These are phyloP conservation scores for Verticillium dahliae DNA, from an alignment of 2,329 filamentous ascomycete genomes.

Conservation along the genomic window DNA sequence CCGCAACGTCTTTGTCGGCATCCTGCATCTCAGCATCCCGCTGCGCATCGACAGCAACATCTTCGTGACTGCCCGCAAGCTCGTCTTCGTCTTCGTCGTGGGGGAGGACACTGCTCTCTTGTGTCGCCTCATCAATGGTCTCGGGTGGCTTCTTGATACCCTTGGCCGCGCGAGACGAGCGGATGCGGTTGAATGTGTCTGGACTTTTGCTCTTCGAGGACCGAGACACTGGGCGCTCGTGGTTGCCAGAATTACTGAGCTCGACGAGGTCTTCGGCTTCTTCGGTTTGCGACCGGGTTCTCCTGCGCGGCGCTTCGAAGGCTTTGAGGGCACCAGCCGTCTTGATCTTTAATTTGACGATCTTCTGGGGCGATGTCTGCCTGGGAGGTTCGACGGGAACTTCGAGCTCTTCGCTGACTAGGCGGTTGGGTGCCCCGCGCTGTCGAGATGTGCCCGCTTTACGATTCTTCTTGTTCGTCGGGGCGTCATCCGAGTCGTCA, in stretches of 20 bases:
- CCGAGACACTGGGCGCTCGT: conserved; percentile 39
- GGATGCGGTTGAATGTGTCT: conserved; percentile 36
- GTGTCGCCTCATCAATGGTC: conserved; percentile 45
- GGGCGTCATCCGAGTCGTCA: background rate
- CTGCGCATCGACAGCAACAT: conserved; percentile 28
- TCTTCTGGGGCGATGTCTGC: conserved; percentile 22
- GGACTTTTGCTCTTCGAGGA: conserved; percentile 51
- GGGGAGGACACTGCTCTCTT: conserved; percentile 39
- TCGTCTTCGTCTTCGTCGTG: conserved; percentile 31
- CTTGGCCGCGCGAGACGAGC: conserved; percentile 43
- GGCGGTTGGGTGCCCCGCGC: conserved; percentile 3
- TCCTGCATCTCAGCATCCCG: conserved; percentile 20
- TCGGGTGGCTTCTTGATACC: conserved; percentile 40
- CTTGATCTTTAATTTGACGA: conserved; percentile 36
- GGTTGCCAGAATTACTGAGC: conserved; percentile 54
- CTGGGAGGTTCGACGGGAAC: conserved; percentile 15
- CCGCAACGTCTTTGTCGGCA: conserved; percentile 18
- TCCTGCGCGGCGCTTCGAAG: conserved; percentile 21
- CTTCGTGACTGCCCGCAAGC: conserved; percentile 27
- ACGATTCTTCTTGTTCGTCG: background rate
- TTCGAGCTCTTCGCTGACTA: background rate
- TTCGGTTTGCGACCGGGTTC: conserved; percentile 47
- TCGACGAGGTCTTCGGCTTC: conserved; percentile 50
- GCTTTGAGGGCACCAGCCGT: conserved; percentile 7
- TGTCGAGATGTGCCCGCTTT: background rate